Evolutionary conservation across 306 rosid genomes (phyloP), one percentile per base, ranked within the genome.

Genomic region (Medicago ruthenica): DNA sequence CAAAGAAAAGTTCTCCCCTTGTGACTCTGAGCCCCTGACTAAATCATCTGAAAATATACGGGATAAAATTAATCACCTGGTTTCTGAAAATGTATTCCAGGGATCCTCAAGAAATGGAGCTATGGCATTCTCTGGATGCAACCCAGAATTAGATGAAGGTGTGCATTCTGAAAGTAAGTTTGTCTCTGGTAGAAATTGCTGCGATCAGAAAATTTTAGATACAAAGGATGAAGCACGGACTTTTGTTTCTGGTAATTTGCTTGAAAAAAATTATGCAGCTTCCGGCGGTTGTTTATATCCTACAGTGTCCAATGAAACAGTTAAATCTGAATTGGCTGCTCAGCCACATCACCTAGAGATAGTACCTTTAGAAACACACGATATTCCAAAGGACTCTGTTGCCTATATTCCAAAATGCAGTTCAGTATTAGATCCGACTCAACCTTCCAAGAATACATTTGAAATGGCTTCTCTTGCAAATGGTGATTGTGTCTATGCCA

Each of bases 371-470:
- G 75, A 80, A 20, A 62, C 45, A 31, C 67, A 50, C 60, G 70
- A 61, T 27, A 66, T 67, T 78, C 81, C 70, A n/a, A 78, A 74
- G 67, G 66, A 78, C 10, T 76, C 83, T 51, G 62, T 62, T 40
- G 75, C 74, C 8, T 75, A 83, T 40, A 41, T 76, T 76, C 81
- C 72, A 53, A 81, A 77, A 76, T 82, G 87, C 73, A 71, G 81
- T 81, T 76, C 76, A 2, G 64, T 54, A 58, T 59, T 74, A 54
- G 76, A 79, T 79, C 88, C 80, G 47, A 80, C 71, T 74, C 85
- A 71, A 47, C 68, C 73, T 39, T 51, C 10, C 58, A 51, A 51
- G 22, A 51, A 51, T 51, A 51, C 58, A 51, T 51, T n/a, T 51
- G 22, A 51, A 51, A 51, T 16, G 17, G 18, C 5, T 51, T 51